Conservation (phyloP, 192 early-diverging fungal genomes). For the Radiomyces spectabilis region DNA sequence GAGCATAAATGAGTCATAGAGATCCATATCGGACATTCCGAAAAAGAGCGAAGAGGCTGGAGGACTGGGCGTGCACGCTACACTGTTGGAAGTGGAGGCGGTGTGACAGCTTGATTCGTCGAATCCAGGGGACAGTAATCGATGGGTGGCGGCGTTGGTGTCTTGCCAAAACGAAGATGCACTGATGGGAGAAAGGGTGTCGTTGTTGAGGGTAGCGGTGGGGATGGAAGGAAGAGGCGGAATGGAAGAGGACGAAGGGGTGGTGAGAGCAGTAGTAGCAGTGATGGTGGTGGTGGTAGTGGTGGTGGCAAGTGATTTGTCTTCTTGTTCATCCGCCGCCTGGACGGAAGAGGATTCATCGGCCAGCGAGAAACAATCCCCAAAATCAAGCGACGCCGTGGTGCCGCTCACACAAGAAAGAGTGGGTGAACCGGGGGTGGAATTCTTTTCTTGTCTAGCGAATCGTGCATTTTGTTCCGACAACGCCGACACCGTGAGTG, state of each 20-base stretch:
- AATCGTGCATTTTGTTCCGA: slow-evolving; percentile 15
- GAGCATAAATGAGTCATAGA: slow-evolving; percentile 19
- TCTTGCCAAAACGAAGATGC: slow-evolving; percentile 1
- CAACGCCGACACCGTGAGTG: slow-evolving; percentile 13
- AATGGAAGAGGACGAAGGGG: neutral
- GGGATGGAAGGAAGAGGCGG: neutral
- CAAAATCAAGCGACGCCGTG: slow-evolving; percentile 16
- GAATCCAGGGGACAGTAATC: slow-evolving; percentile 1
- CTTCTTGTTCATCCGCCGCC: too few relatives aligned
- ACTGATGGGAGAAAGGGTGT: slow-evolving; percentile 2
- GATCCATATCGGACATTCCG: slow-evolving; percentile 3
- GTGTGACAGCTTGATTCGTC: slow-evolving; percentile 12
- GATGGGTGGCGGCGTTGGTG: neutral
- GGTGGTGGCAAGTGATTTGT: neutral
- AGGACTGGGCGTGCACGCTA: slow-evolving; percentile 12
- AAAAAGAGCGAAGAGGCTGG: slow-evolving; percentile 5
- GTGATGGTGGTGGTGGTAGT: neutral
- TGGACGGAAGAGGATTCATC: neutral
- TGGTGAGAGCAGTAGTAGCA: neutral
- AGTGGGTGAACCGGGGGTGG: neutral
- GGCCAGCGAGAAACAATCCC: slow-evolving; percentile 11
- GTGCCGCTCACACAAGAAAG: slow-evolving; percentile 11
- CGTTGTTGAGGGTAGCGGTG: neutral
- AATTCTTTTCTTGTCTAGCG: neutral
- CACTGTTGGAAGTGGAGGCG: neutral